Base-by-base conservation (phyloP, 2,329 filamentous ascomycete genomes). In the Trichoderma oligosporum region DNA sequence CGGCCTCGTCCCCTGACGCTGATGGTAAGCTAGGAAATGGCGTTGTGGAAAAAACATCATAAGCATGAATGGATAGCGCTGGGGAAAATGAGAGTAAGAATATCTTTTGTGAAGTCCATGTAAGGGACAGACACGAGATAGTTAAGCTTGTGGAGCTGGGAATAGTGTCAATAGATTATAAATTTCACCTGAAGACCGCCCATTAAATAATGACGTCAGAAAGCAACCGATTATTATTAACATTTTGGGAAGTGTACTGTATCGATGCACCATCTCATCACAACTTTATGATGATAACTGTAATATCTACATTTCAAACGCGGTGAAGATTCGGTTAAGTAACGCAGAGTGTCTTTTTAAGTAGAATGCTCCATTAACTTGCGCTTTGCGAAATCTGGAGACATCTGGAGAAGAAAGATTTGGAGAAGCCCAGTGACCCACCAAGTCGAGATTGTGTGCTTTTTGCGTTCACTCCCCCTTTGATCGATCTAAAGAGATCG, bases 381-480 rank as follows among this genome's bases (percentile, higher is more conserved):
- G 25, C 27, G 9, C 33, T 18, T 25, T 53, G 49, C 49, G 33
- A 55, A 55, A 55, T 12, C 52, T 45, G 52, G 52, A 24, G 52
- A n/a, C n/a, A n/a, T n/a, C n/a, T n/a, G n/a, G n/a, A n/a, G n/a
- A n/a, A n/a, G n/a, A n/a, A 55, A 55, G 39, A 72, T 74, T 66
- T 62, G 74, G 68, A 64, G 76, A 71, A 66, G 31, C 12, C 49
- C 49, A 44, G 45, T 51, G 53, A 49, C 44, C 53, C 53, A 56
- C 54, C 44, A 22, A 16, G 7, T 27, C 9, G 45, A 33, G 24
- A 18, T 39, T 16, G 14, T 16, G 38, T 22, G 7, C 25, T n/a
- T 57, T 36, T 41, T 57, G 58, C 46, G 31, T 24, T 18, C 36
- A 47, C 57, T 49, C 51, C 57, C 52, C 36, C n/a, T n/a, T n/a